phyloP scores from a whole-genome alignment of 768 basidiomycete genomes.

The Ramaria rubella region DNA sequence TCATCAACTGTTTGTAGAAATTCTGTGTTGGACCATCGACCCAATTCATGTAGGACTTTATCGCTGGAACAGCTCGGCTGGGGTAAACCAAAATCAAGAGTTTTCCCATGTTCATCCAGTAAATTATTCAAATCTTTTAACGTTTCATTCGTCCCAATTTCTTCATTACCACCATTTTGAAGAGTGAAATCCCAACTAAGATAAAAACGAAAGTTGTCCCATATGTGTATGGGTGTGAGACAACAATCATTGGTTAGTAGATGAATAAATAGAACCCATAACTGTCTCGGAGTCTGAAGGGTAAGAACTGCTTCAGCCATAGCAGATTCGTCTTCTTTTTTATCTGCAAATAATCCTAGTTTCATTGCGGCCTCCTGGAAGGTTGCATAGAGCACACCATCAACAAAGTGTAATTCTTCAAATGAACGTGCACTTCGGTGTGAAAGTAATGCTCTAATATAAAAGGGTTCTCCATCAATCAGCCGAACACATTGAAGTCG shows the following conservation, averaged over 20 bases:
- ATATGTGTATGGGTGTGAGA: constrained; percentile 18
- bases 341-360: constrained; percentile 20
- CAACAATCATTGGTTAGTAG: constrained; percentile 31
- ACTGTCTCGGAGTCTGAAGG: constrained; percentile 29
- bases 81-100: constrained; percentile 27
- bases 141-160: constrained; percentile 18
- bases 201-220: constrained; percentile 22
- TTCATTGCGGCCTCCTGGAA: constrained; percentile 23
- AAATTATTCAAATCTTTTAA: constrained; percentile 19
- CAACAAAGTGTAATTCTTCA: constrained; percentile 19
- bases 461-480: constrained; percentile 30
- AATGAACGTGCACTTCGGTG: constrained; percentile 16
- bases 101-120: constrained; percentile 23
- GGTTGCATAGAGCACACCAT: constrained; percentile 13
- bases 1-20: constrained; percentile 12
- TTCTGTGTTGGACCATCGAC: constrained; percentile 16
- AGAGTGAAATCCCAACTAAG: constrained; percentile 20
- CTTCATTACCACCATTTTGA: constrained; percentile 12
- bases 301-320: constrained; percentile 30
- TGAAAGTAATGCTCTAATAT: constrained; percentile 25
- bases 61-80: constrained; percentile 18
- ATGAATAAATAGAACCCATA: constrained; percentile 35
- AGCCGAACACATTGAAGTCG: constrained; percentile 22
- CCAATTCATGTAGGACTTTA: constrained; percentile 25
- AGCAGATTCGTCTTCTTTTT: constrained; percentile 24